These are phyloP conservation scores for Phytophthora quininea DNA, from an alignment of 352 stramenopile genomes.

Conservation along the genomic window DNA sequence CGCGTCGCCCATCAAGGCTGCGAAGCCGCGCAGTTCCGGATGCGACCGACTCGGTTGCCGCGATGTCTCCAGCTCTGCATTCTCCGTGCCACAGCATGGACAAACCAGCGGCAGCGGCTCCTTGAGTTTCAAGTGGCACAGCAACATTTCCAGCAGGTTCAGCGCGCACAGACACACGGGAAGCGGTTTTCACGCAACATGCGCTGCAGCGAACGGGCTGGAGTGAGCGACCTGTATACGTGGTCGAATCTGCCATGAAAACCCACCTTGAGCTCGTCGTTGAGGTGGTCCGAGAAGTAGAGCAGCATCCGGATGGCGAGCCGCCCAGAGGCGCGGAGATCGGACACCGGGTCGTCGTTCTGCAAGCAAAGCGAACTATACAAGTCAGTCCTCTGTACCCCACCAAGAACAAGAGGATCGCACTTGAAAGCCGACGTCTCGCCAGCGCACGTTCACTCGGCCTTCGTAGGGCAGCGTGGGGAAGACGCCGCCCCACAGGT, in stretches of 20 bases:
- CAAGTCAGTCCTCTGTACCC: background rate
- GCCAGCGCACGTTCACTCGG: conserved; percentile 64
- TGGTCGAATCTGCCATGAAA: background rate
- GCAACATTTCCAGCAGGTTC: conserved; percentile 72
- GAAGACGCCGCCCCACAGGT: conserved; percentile 73
- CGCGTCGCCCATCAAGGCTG: conserved; percentile 47
- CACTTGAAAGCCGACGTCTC: conserved; percentile 74
- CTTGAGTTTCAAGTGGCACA: conserved; percentile 76
- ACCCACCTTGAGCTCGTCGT: conserved; percentile 71
- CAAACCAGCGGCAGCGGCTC: conserved; percentile 64
- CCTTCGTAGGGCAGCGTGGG: conserved; percentile 70
- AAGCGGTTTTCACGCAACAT: conserved; percentile 78
- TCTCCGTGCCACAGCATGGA: conserved; percentile 74
- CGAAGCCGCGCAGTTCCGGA: conserved; percentile 63
- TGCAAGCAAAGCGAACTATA: conserved; percentile 18
- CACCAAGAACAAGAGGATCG: conserved; percentile 1
- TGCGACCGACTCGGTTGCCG: conserved; percentile 55
- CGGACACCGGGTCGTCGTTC: conserved; percentile 67
- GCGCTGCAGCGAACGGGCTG: conserved; percentile 35
- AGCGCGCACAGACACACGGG: conserved; percentile 63
- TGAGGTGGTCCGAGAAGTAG: conserved; percentile 69
- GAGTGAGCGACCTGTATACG: conserved; percentile 7
- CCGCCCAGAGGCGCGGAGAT: conserved; percentile 64
- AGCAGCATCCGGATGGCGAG: conserved; percentile 70
- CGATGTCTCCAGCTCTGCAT: conserved; percentile 61